Base-by-base conservation (phyloP, 2,329 filamentous ascomycete genomes). In the Juglanconis sp. region DNA sequence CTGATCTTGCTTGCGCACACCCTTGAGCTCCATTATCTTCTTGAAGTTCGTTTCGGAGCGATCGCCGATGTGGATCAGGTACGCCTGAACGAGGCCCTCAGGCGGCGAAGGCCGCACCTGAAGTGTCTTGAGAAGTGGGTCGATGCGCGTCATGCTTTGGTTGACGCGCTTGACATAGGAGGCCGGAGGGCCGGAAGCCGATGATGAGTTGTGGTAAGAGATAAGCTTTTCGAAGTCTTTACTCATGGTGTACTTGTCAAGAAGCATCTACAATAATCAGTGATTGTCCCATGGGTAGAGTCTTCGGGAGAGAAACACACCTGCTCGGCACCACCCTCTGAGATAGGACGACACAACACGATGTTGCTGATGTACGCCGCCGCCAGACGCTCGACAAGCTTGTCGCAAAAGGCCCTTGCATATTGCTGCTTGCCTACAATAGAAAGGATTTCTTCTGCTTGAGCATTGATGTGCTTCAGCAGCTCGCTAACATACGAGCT, bases 1-100 rank as follows among this genome's bases (percentile, higher is more conserved):
- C 69, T 97, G 91, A 63, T 99, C 95, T 63, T 85, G 80, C 70
- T 92, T 94, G 64, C 89, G 85, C 62, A 99, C 89, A 51, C 95
- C 95, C 74, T 99, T 99, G 64, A 99, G 83, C 54, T 99, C 95
- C 50, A 99, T 86, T 62, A 99, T 90, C 77, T 97, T 98, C 71
- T 88, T 88, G 83, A 99, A 99, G 76, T 99, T 99, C 69, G 86
- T 85, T 72, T 98, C 95, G 65, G 90, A 96, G 59, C 90, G 88
- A 79, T 99, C 95, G 66, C 87, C 92, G 65, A 99, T 95, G 76
- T 98, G 95, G 73, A 98, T 96, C 38, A 99, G 87, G 73, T 99
- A 99, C 38, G 95, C 95, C 77, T 98, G 94, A 0, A 99, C 93
- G 3, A 99, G 85, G 2, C 91, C 94, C 78, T 99, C 95, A 0